phyloP scores from a whole-genome alignment of 2,329 filamentous ascomycete genomes.

The Bipolaris cookei region DNA sequence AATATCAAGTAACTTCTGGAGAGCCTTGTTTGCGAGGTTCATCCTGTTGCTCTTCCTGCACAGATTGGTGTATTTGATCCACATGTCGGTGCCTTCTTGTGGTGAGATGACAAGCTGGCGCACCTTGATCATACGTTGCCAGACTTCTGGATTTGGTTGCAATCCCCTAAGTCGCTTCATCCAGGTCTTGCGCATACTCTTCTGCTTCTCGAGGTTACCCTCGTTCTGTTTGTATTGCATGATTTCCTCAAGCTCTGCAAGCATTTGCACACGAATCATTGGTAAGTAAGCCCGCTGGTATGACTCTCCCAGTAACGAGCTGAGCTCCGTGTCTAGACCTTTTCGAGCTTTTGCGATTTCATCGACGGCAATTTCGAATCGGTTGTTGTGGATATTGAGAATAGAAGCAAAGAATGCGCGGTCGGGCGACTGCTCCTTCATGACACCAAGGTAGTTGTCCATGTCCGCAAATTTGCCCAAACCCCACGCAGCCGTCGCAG shows the following conservation, averaged over 20 bases:
- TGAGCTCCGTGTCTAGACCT: constrained; percentile 92
- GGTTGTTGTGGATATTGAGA: constrained; percentile 90
- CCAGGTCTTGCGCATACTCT: constrained; percentile 92
- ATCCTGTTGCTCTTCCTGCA: constrained; percentile 95
- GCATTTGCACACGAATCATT: constrained; percentile 98
- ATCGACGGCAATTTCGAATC: constrained; percentile 86
- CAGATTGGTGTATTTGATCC: constrained; percentile 98
- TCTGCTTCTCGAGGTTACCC: constrained; percentile 81
- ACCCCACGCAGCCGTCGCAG: constrained; percentile 95
- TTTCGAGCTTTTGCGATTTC: constrained; percentile 93
- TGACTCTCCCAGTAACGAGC: constrained; percentile 94
- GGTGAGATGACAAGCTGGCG: constrained; percentile 90
- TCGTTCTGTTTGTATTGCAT: constrained; percentile 94
- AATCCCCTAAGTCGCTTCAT: constrained; percentile 93
- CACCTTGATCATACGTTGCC: constrained; percentile 97
- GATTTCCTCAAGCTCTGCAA: constrained; percentile 96
- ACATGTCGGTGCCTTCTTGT: constrained; percentile 96
- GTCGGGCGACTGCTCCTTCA: constrained; percentile 93
- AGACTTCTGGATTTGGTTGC: constrained; percentile 96
- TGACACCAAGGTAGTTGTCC: constrained; percentile 94
- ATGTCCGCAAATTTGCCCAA: constrained; percentile 97
- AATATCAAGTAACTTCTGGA: constrained; percentile 79
- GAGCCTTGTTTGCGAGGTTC: constrained; percentile 91
- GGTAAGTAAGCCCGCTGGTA: constrained; percentile 98
- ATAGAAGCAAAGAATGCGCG: constrained; percentile 98